Percentiles rank a stretch among this genome's conserved stretches.
phyloP scores from a whole-genome alignment of 495 filamentous ascomycete genomes.

The Lophiotrema nucula region DNA sequence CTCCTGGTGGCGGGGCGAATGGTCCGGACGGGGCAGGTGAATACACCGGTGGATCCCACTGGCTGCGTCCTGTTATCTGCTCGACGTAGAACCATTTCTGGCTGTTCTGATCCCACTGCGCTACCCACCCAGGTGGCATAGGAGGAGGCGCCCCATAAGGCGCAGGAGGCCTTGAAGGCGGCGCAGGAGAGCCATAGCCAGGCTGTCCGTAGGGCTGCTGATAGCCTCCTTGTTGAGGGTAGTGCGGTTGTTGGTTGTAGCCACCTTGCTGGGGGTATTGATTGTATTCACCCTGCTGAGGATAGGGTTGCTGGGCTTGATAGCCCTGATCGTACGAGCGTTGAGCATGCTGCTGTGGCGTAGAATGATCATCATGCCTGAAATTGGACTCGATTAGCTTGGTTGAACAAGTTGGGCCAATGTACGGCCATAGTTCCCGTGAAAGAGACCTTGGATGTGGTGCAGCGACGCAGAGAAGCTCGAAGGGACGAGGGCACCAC shows the following conservation, averaged over 20 bases:
- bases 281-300: neutral
- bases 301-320: neutral
- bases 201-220: conserved; percentile 6
- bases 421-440: too few species aligned
- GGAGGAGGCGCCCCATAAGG: conserved; percentile 24
- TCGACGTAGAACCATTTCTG: conserved; percentile 36
- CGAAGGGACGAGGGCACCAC: too few species aligned
- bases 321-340: neutral
- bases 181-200: conserved; percentile 14
- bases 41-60: conserved; percentile 32
- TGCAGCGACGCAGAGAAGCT: too few species aligned
- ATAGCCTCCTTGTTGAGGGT: conserved; percentile 3
- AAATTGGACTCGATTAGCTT: too few species aligned
- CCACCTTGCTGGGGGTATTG: conserved; percentile 7
- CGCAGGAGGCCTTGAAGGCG: conserved; percentile 16
- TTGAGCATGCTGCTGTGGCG: neutral
- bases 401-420: too few species aligned
- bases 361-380: too few species aligned
- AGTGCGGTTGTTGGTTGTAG: neutral
- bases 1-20: conserved; percentile 18
- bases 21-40: conserved; percentile 9
- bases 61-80: conserved; percentile 35
- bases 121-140: conserved; percentile 33
- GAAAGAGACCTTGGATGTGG: too few species aligned
- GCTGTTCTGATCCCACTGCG: conserved; percentile 33